phyloP scores from a whole-genome alignment of 805 yeast species.

The Candida maesae region DNA sequence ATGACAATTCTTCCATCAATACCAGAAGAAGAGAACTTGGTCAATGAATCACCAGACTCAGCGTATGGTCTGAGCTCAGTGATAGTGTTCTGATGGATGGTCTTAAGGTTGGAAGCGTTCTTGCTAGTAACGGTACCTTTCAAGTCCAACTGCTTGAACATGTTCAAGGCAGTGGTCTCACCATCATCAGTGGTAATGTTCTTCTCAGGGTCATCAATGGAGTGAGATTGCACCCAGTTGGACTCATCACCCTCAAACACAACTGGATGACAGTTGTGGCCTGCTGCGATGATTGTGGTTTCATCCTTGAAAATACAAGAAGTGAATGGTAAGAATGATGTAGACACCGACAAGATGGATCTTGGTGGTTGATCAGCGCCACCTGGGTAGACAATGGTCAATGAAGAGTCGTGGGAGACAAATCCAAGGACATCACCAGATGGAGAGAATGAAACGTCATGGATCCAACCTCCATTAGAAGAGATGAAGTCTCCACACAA shows the following conservation, averaged over 20 bases:
- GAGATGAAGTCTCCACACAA: constrained; percentile 76
- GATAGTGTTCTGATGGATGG: constrained; percentile 90
- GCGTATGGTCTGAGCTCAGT: constrained; percentile 55
- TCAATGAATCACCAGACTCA: constrained; percentile 36
- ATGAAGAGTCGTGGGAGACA: constrained; percentile 83
- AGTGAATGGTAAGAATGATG: constrained; percentile 76
- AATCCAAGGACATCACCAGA: constrained; percentile 74
- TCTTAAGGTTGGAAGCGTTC: constrained; percentile 49
- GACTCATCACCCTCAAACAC: constrained; percentile 67
- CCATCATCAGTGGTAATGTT: constrained; percentile 44
- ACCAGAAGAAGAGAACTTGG: constrained; percentile 71
- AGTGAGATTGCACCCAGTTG: constrained; percentile 59
- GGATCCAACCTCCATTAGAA: constrained; percentile 84
- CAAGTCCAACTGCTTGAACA: constrained; percentile 93
- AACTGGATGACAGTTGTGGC: constrained; percentile 88
- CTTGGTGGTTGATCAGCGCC: constrained; percentile 63
- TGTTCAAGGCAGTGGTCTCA: constrained; percentile 78
- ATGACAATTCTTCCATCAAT: constrained; percentile 90
- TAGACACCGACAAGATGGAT: constrained; percentile 53
- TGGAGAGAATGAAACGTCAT: constrained; percentile 83
- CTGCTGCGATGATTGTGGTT: constrained; percentile 74
- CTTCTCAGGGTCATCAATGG: constrained; percentile 46
- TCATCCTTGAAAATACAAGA: constrained; percentile 68
- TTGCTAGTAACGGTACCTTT: constrained; percentile 68
- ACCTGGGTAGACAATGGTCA: constrained; percentile 74